Evolutionary conservation across 257 asterid species (phyloP), one percentile per base, ranked within the genome.

Genomic region (Solanum virginianum): DNA sequence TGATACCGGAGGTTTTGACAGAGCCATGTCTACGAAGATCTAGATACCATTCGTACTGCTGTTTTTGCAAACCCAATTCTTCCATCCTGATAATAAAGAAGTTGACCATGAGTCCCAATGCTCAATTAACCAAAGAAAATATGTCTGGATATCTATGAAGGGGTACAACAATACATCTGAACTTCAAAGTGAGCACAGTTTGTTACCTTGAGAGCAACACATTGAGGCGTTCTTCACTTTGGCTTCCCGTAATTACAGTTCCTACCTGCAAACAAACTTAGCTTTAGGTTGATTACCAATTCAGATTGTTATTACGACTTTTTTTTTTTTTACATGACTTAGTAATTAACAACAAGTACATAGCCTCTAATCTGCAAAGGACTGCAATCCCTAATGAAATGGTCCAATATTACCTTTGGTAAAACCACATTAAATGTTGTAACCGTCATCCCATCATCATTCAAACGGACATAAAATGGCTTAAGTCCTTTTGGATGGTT

Each of bases 1-100:
- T 90, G 88, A 95, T 92, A 2, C 98, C 98, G 0, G 95, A 91
- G 70, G 93, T 88, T 80, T 87, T 88, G n/a, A 81, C 95, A 11
- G 91, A 84, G 1, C 98, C 99, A 22, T 96, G 93, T 80, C 88
- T 90, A 11, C 90, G 95, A 65, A 96, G 97, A 87, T 96, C 99
- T 12, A 94, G 51, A 82, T 95, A 96, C 99, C 98, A 96, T 82
- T 95, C 94, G 0, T 90, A 92, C 80, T 95, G 93, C 87, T 91
- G 80, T 86, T 86, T 88, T n/a, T 88, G 90, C 89, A 93, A 72
- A 3, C 97, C 94, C 15, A 84, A 15, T 68, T 93, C 98, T 62
- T 85, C 89, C 80, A 95, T 94, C 92, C 99, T 94, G 90, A 65
- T n/a, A 77, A 10, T 26, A 20, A 49, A 18, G 13, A 51, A 39